A percentile compares a stretch with the other conserved stretches of the same genome.
Evolutionary conservation across 2,329 filamentous ascomycete species (phyloP).

Genomic region (Cladosporium phlei): DNA sequence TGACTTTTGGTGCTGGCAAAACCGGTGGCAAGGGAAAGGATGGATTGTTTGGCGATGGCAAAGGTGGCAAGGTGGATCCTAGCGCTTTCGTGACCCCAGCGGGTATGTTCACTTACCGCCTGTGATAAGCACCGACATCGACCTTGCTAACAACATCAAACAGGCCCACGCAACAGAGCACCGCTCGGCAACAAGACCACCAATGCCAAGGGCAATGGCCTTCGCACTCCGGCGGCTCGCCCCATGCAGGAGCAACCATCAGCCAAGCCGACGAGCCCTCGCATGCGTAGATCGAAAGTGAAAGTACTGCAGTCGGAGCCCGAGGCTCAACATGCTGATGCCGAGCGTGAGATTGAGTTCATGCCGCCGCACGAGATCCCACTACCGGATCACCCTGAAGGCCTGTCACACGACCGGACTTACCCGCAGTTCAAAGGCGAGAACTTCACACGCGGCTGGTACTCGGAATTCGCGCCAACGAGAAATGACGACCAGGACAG

Average conservation of each 20-base stretch:
- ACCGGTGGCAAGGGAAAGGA: conserved; percentile 55
- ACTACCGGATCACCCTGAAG: conserved; percentile 31
- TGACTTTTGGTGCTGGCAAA: conserved; percentile 58
- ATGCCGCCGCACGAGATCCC: conserved; percentile 67
- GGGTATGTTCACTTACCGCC: conserved; percentile 50
- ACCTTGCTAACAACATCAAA: conserved; percentile 35
- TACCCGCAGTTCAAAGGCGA: conserved; percentile 43
- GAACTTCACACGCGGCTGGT: conserved; percentile 51
- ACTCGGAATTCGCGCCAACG: conserved; percentile 45
- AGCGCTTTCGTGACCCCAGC: conserved; percentile 71
- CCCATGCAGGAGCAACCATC: conserved; percentile 50
- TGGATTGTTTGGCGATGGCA: conserved; percentile 48
- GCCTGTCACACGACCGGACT: conserved; percentile 24
- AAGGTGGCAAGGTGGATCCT: conserved; percentile 51
- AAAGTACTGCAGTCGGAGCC: conserved; percentile 60
- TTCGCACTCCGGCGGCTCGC: conserved; percentile 54
- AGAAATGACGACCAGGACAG: conserved; percentile 50
- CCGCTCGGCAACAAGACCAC: conserved; percentile 93
- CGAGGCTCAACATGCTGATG: conserved; percentile 40
- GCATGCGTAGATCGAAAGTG: conserved; percentile 50
- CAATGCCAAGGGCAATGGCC: conserved; percentile 74
- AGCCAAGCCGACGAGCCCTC: conserved; percentile 53
- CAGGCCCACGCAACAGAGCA: conserved; percentile 62
- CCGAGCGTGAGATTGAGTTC: conserved; percentile 80
- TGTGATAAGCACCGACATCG: neutral